These are phyloP conservation scores for Mrakiaceae sp. DNA, from an alignment of 1,284 basidiomycete genomes.

Conservation along the genomic window DNA sequence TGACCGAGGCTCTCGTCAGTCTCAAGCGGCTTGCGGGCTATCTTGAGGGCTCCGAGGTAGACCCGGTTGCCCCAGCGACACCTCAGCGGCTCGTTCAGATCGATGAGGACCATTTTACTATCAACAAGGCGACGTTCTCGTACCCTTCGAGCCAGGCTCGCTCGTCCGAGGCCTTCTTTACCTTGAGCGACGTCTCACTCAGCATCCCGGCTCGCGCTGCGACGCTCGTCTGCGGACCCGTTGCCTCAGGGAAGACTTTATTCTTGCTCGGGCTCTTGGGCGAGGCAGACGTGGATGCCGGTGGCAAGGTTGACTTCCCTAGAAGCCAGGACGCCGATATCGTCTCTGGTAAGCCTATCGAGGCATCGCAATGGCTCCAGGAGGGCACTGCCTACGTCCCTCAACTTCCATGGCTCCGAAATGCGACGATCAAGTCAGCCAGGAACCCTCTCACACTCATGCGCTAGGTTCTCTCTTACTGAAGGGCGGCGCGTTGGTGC, in stretches of 20 bases:
- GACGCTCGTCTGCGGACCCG: slow-evolving; percentile 32
- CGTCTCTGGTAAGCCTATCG: slow-evolving; percentile 23
- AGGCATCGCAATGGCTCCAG: slow-evolving; percentile 25
- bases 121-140: slow-evolving; percentile 25
- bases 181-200: slow-evolving; percentile 25
- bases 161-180: slow-evolving; percentile 18
- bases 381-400: slow-evolving; percentile 23
- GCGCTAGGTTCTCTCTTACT: too few relatives aligned
- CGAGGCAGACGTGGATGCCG: slow-evolving; percentile 25
- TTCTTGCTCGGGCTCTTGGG: slow-evolving; percentile 31
- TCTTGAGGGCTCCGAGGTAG: slow-evolving; percentile 23
- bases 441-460: too few relatives aligned
- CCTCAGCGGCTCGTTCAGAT: too few relatives aligned
- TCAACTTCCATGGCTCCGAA: slow-evolving; percentile 29
- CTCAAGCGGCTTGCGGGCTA: slow-evolving; percentile 12
- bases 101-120: slow-evolving; percentile 16
- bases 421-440: slow-evolving; percentile 9
- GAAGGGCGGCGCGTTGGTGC: background rate
- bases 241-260: slow-evolving; percentile 34
- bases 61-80: background rate
- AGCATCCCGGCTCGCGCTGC: slow-evolving; percentile 25
- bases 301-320: slow-evolving; percentile 13
- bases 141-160: slow-evolving; percentile 24
- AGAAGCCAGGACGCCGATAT: slow-evolving; percentile 22
- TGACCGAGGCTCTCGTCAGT: slow-evolving; percentile 7